Conservation (phyloP, 1,284 basidiomycete genomes). For the Papiliotrema terrestris region DNA sequence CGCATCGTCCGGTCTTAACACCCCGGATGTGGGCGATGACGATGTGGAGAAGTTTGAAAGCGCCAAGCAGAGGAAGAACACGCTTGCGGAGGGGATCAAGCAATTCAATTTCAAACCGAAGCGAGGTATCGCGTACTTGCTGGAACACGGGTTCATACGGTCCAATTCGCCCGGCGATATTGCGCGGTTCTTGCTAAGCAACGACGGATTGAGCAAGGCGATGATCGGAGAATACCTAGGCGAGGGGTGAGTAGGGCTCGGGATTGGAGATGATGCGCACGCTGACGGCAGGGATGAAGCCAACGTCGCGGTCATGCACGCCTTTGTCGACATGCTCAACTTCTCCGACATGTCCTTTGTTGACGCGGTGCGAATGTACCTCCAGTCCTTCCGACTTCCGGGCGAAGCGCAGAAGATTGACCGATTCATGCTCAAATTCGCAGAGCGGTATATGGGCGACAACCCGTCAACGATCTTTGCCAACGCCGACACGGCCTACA, state of each 20-base stretch:
- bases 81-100: constrained; percentile 89
- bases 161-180: constrained; percentile 73
- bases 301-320: constrained; percentile 91
- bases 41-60: constrained; percentile 93
- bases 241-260: constrained; percentile 66
- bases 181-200: constrained; percentile 79
- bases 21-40: constrained; percentile 69
- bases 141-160: constrained; percentile 85
- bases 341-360: constrained; percentile 77
- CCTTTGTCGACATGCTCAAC: constrained; percentile 87
- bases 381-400: constrained; percentile 91
- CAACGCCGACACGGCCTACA: constrained; percentile 78
- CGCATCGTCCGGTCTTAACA: constrained; percentile 51
- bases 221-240: constrained; percentile 98
- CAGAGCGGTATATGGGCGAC: constrained; percentile 85
- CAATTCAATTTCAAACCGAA: constrained; percentile 99
- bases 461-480: constrained; percentile 79
- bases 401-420: constrained; percentile 97
- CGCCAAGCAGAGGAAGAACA: constrained; percentile 96
- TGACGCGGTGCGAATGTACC: constrained; percentile 78
- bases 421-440: constrained; percentile 97
- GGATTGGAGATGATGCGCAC: constrained; percentile 8
- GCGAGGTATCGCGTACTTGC: constrained; percentile 83
- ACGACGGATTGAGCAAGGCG: constrained; percentile 91
- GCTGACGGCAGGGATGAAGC: constrained; percentile 63